These are phyloP conservation scores for Taiozyma onychis DNA, from an alignment of 1,139 yeast genomes.

Conservation along the genomic window DNA sequence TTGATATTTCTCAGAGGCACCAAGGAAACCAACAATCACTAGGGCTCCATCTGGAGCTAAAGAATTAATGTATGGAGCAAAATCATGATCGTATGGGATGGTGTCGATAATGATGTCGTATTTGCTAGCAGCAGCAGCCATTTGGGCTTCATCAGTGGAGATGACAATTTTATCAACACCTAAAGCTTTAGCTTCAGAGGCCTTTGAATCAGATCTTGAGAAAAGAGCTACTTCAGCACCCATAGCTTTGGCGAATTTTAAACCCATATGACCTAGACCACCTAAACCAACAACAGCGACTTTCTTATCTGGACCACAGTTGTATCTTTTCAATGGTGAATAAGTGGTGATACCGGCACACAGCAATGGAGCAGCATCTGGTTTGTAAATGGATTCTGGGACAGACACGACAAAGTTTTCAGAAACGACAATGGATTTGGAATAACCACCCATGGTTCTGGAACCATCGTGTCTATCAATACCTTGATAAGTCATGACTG, in stretches of 20 bases:
- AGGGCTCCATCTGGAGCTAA: background rate
- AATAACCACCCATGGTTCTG: background rate
- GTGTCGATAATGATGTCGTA: background rate
- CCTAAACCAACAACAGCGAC: background rate
- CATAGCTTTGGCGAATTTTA: background rate
- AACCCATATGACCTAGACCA: background rate
- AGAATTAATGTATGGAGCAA: background rate
- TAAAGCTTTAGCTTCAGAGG: background rate
- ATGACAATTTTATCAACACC: background rate
- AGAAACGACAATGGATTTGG: background rate
- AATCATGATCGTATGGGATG: background rate
- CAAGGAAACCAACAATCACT: background rate
- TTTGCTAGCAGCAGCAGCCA: background rate
- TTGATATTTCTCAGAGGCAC: background rate
- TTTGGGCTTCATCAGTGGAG: background rate
- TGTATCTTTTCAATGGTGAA: background rate
- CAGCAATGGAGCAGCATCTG: background rate
- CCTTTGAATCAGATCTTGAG: background rate
- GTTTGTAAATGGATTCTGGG: background rate
- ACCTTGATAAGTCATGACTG: background rate
- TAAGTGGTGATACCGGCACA: background rate
- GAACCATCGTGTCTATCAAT: background rate
- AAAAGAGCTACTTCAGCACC: background rate
- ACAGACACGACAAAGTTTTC: background rate
- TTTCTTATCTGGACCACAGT: background rate